These are phyloP conservation scores for Lactifluus subvellereus DNA, from an alignment of 768 basidiomycete genomes.

Conservation along the genomic window DNA sequence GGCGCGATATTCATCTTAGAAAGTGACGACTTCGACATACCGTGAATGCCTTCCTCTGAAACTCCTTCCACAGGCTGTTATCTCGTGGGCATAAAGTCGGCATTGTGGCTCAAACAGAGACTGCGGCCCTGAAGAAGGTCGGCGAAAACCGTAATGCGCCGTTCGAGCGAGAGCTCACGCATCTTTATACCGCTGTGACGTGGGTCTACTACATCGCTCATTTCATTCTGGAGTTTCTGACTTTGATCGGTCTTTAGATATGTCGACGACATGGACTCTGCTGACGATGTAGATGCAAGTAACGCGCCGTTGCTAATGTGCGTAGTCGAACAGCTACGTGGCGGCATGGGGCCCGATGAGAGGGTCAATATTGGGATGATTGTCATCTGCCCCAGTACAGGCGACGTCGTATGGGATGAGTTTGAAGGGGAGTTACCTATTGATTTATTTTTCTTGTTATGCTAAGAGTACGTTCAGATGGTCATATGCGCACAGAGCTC, in stretches of 20 bases:
- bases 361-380: conserved; percentile 61
- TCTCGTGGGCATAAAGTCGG: conserved; percentile 80
- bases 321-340: conserved; percentile 52
- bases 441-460: not conserved
- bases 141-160: conserved; percentile 67
- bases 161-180: conserved; percentile 69
- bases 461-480: conserved; percentile 43
- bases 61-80: conserved; percentile 46
- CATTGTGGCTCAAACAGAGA: conserved; percentile 76
- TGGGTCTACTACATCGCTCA: conserved; percentile 35
- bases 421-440: conserved; percentile 55
- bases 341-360: conserved; percentile 41
- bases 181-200: conserved; percentile 86
- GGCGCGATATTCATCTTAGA: conserved; percentile 66
- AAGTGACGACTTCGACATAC: conserved; percentile 45
- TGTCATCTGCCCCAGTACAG: conserved; percentile 78
- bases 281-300: conserved; percentile 52
- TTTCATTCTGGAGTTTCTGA: not conserved
- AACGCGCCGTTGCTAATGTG: conserved; percentile 69
- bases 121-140: conserved; percentile 82
- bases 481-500: conserved; percentile 79
- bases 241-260: conserved; percentile 44
- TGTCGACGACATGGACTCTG: conserved; percentile 72
- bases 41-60: not conserved
- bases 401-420: conserved; percentile 91